Base-by-base conservation (phyloP, 225 moss, liverwort and hornwort species). In the Pseudisothecium myosuroides region DNA sequence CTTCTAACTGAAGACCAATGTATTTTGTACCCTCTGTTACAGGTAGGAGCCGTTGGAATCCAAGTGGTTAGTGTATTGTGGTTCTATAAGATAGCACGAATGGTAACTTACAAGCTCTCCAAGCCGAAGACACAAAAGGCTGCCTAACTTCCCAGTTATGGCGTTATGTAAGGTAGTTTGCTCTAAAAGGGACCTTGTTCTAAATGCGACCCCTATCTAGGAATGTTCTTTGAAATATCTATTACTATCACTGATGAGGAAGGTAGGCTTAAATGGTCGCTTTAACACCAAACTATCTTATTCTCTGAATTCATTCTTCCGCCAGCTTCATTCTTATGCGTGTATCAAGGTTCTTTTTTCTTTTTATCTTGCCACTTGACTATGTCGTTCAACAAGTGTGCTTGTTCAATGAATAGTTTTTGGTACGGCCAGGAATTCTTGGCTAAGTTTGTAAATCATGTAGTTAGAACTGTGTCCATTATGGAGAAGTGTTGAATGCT, bases 11-110 rank as follows among this genome's bases (percentile, higher is more conserved):
- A 71, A 82, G n/a, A 71, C 27, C 72, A 84, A 29, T 26, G 39
- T 85, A 65, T 80, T 80, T 77, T 80, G 47, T 69, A 83, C 71
- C 15, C 56, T 87, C 62, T 76, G 49, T 86, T 93, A 89, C 95
- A 98, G 98, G 85, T 92, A 80, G 97, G 97, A 83, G 97, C 96
- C 41, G 84, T 95, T 76, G 99, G 99, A 88, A 99, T 99, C 78
- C 97, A 96, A 91, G 93, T 95, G 76, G 92, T 99, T 80, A 99
- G 99, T 93, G n/a, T 95, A 80, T 93, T 97, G 94, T 99, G 99
- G 99, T 99, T 99, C 93, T 96, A 94, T 76, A 99, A 96, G 90
- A 99, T 97, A 88, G 93, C 91, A 83, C 91, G 96, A 86, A 94
- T 99, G 96, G 95, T 97, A 49, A 5, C 87, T 15, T 96, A 97